phyloP scores from a whole-genome alignment of 2,329 filamentous ascomycete species.

The Hypocreales sp. region DNA sequence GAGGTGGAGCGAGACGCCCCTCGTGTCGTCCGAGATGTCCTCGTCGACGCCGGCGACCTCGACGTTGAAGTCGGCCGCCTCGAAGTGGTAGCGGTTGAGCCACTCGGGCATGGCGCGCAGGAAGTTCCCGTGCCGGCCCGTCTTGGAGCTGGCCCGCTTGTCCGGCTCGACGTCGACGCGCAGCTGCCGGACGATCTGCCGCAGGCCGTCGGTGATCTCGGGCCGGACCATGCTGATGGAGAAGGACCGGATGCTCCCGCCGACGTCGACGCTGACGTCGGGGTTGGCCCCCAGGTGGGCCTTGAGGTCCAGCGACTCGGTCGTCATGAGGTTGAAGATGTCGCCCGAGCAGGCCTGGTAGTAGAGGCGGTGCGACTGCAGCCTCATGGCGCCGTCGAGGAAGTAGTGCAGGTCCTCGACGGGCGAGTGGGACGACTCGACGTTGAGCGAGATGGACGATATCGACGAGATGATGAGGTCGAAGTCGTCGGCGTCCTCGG shows the following conservation, averaged over 20 bases:
- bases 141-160: slow-evolving; percentile 34
- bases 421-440: slow-evolving; percentile 88
- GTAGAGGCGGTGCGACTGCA: slow-evolving; percentile 80
- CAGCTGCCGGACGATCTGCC: slow-evolving; percentile 79
- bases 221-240: slow-evolving; percentile 79
- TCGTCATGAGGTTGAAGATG: slow-evolving; percentile 75
- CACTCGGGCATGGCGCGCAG: slow-evolving; percentile 67
- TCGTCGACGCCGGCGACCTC: slow-evolving; percentile 83
- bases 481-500: slow-evolving; percentile 60
- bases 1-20: slow-evolving; percentile 73
- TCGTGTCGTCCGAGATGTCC: slow-evolving; percentile 64
- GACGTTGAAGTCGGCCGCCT: slow-evolving; percentile 77
- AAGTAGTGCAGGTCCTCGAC: slow-evolving; percentile 78
- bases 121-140: slow-evolving; percentile 46
- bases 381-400: slow-evolving; percentile 62
- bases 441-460: slow-evolving; percentile 81
- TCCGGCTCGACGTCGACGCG: slow-evolving; percentile 50
- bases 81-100: slow-evolving; percentile 70
- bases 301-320: slow-evolving; percentile 78
- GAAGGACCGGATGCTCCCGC: slow-evolving; percentile 71
- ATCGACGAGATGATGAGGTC: slow-evolving; percentile 92
- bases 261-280: slow-evolving; percentile 67
- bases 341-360: slow-evolving; percentile 78
- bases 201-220: slow-evolving; percentile 84
- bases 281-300: slow-evolving; percentile 72